Percentiles rank a stretch among this genome's conserved stretches.
Evolutionary conservation across 2,329 filamentous ascomycete species (phyloP).

Genomic region (Lachnellula suecica): DNA sequence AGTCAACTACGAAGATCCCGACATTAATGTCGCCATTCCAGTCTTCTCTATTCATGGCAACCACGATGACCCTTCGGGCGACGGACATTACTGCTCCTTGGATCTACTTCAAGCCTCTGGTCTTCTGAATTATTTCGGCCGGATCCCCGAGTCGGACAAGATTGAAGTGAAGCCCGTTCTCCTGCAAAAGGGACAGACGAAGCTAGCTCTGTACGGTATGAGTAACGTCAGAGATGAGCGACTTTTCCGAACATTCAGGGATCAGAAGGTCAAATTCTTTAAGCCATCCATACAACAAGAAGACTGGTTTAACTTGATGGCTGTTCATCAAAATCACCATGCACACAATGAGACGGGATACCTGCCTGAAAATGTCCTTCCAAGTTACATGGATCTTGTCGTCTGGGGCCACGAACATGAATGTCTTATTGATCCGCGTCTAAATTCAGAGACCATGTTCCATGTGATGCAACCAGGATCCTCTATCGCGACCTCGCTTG

Average conservation of each 20-base stretch:
- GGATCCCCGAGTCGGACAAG: constrained; percentile 88
- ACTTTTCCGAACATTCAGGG: constrained; percentile 88
- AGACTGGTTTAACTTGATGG: constrained; percentile 96
- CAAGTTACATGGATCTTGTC: constrained; percentile 85
- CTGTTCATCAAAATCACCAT: constrained; percentile 94
- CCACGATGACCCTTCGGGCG: constrained; percentile 96
- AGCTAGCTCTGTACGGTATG: constrained; percentile 88
- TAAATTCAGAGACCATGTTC: constrained; percentile 86
- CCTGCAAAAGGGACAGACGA: constrained; percentile 89
- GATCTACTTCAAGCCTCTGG: constrained; percentile 90
- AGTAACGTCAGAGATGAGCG: constrained; percentile 96
- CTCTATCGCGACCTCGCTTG: constrained; percentile 89
- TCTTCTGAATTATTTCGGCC: constrained; percentile 92
- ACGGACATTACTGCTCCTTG: constrained; percentile 86
- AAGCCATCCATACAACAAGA: constrained; percentile 74
- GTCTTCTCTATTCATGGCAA: constrained; percentile 99
- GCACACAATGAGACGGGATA: constrained; percentile 92
- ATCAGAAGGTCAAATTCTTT: constrained; percentile 93
- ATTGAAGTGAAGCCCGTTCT: constrained; percentile 90
- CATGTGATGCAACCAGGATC: constrained; percentile 97
- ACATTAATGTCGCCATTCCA: constrained; percentile 95
- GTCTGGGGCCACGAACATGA: constrained; percentile 99
- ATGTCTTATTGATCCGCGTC: constrained; percentile 80
- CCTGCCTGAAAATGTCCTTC: constrained; percentile 88
- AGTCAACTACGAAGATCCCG: constrained; percentile 96